Evolutionary conservation across 495 filamentous ascomycete genomes (phyloP), one percentile per base, ranked within the genome.

Genomic region (Polyplosphaeria fusca): DNA sequence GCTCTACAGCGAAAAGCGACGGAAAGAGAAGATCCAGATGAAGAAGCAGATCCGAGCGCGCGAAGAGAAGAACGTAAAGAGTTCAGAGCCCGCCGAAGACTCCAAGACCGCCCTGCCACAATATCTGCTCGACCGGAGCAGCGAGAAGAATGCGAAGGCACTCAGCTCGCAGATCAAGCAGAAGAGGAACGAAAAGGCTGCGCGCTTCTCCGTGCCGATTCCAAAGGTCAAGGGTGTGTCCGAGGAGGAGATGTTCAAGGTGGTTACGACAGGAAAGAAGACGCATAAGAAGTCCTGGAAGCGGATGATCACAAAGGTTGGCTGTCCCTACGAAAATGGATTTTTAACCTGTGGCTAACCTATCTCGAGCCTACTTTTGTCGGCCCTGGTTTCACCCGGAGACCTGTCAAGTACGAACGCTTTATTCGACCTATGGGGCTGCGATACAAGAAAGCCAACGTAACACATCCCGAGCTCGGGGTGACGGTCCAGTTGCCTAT

Each of bases 1-100:
- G 78, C 79, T 95, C 67, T 87, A 95, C 78, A 86, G 89, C 71
- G 87, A 96, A 79, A 87, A 93, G 81, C 82, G 93, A 37, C 89
- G 91, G 74, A 82, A 86, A 67, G 88, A 97, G 76, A 99, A 99
- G 86, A 97, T 99, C 71, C 91, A 96, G 83, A 92, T 98, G 88
- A 87, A 88, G 73, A 96, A 98, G 82, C 78, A 84, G 66, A 95
- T 98, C 81, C 87, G 86, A 72, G 85, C 86, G 54, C 87, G 92
- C 76, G 93, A 98, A 71, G 88, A 96, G 78, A 86, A 88, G 72
- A 94, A 94, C 67, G 84, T 97, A 78, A 94, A 96, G 74, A 86
- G 88, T n/a, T 77, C 82, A n/a, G 80, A 82, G n/a, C 81, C 84
- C 61, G 74, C 82, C 52, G 84, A 87, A 72, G 85, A 88, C 19